These are phyloP conservation scores for Cordyceps militaris DNA, from an alignment of 2,329 filamentous ascomycete genomes.

Conservation along the genomic window DNA sequence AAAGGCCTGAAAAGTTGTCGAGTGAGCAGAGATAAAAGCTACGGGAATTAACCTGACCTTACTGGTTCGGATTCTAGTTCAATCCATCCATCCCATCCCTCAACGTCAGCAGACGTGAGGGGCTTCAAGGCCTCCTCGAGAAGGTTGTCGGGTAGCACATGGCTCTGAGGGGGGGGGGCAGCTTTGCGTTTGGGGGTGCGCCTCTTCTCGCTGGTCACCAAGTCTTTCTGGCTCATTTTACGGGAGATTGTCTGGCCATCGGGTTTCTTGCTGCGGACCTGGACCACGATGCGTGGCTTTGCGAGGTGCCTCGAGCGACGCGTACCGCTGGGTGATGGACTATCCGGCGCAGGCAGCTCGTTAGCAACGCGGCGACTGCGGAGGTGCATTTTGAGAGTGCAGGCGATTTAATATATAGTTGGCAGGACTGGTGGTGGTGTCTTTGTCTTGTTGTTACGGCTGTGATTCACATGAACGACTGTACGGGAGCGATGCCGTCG, in stretches of 20 bases:
- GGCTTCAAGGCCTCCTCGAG: conserved; percentile 41
- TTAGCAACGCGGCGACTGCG: background rate
- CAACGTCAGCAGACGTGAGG: conserved; percentile 44
- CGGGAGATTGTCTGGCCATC: background rate
- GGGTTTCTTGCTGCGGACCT: background rate
- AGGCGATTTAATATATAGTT: background rate
- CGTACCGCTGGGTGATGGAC: background rate
- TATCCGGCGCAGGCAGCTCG: background rate
- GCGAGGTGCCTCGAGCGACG: background rate
- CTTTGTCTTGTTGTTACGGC: background rate
- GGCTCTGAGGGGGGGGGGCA: conserved; percentile 22
- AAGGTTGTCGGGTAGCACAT: conserved; percentile 32
- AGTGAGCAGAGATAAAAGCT: conserved; percentile 15
- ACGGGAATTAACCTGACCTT: conserved; percentile 23
- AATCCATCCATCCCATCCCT: conserved; percentile 64
- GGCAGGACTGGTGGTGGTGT: background rate
- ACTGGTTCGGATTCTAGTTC: conserved; percentile 90
- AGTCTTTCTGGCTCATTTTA: background rate
- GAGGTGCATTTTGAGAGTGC: background rate
- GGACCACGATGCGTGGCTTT: background rate
- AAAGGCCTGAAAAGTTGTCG: too few relatives aligned
- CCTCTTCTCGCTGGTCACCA: conserved; percentile 19
- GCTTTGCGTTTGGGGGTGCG: conserved; percentile 41
- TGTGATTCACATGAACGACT: background rate
- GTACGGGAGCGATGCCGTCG: background rate